Base-by-base conservation (phyloP, 2,329 filamentous ascomycete genomes). In the Cladosporium sp. region DNA sequence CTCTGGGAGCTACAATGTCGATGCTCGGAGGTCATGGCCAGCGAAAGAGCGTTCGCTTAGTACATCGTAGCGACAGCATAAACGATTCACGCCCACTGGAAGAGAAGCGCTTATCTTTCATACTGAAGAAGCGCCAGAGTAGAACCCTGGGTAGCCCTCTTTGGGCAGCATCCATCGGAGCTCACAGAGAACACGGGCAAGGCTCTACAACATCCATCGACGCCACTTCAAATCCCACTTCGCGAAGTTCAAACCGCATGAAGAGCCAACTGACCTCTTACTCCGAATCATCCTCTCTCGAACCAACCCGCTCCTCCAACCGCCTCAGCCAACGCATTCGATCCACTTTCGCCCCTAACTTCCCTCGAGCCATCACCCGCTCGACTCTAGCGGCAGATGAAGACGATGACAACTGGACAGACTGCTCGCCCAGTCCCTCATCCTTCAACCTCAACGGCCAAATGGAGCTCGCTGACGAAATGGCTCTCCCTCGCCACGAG, bases 31-130 rank as follows among this genome's bases (percentile, higher is more conserved):
- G 61, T 5, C 67, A 68, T 36, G 63, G 64, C 36, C 74, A 73
- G 28, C 67, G 70, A 9, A 66, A 63, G 39, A 77, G 73, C 61
- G 72, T 78, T 25, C 71, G 75, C 1, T 60, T 76, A 9, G 73
- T 78, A 2, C 58, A 60, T 20, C 62, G 71, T 61, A 62, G 68
- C 55, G 71, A 73, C 40, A 75, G 70, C 56, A 32, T 71, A 17
- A 54, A 64, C 2, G 75, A 77, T 56, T 64, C 65, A 4, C 66
- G 74, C 5, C 67, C 73, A 1, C 56, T 76, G 4, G 67, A 73
- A 36, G 73, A 76, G 32, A 75, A 74, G 57, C 70, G 76, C 6
- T 68, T 71, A 51, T 53, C 50, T 1, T 53, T 42, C 37, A 73
- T 77, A 42, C 8, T 32, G 28, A 65, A 71, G 15, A 74, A 77